Percentiles rank a stretch among this genome's conserved stretches.
Conservation (phyloP, 495 filamentous ascomycete genomes). For the Penicillium antarcticum region DNA sequence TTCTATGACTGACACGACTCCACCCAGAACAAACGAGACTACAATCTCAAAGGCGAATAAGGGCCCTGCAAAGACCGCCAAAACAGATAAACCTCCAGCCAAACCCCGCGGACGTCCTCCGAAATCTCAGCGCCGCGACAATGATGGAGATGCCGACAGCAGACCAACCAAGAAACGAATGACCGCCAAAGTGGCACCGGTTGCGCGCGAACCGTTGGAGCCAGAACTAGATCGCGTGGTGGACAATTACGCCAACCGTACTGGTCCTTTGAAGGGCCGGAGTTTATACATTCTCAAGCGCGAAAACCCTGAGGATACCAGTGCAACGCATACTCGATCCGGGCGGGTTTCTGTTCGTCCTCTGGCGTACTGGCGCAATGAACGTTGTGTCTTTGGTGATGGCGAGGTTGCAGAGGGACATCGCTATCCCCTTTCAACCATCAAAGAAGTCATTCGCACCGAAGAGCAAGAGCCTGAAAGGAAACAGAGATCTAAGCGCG, state of each 20-base stretch:
- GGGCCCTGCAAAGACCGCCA: slow-evolving; percentile 10
- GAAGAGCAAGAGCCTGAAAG: slow-evolving; percentile 55
- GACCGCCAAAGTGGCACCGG: slow-evolving; percentile 10
- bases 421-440: slow-evolving; percentile 57
- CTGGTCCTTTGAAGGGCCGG: slow-evolving; percentile 49
- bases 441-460: slow-evolving; percentile 73
- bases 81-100: slow-evolving; percentile 7
- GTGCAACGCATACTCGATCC: slow-evolving; percentile 49
- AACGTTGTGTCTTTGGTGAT: slow-evolving; percentile 67
- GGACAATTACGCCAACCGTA: slow-evolving; percentile 41
- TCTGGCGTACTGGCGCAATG: slow-evolving; percentile 83
- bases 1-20: slow-evolving; percentile 11
- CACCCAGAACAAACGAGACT: slow-evolving; percentile 5
- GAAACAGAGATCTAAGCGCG: slow-evolving; percentile 29
- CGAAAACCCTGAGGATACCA: slow-evolving; percentile 55
- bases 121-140: slow-evolving; percentile 20
- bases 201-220: slow-evolving; percentile 19
- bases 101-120: slow-evolving; percentile 33
- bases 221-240: slow-evolving; percentile 40
- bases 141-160: slow-evolving; percentile 22
- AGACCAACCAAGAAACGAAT: slow-evolving; percentile 37
- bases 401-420: slow-evolving; percentile 48
- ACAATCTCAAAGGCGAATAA: slow-evolving; percentile 12
- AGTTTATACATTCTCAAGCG: slow-evolving; percentile 70
- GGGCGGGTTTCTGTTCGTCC: slow-evolving; percentile 65